Base-by-base conservation (phyloP, 1,284 basidiomycete genomes). In the Ustilago xerochloae region DNA sequence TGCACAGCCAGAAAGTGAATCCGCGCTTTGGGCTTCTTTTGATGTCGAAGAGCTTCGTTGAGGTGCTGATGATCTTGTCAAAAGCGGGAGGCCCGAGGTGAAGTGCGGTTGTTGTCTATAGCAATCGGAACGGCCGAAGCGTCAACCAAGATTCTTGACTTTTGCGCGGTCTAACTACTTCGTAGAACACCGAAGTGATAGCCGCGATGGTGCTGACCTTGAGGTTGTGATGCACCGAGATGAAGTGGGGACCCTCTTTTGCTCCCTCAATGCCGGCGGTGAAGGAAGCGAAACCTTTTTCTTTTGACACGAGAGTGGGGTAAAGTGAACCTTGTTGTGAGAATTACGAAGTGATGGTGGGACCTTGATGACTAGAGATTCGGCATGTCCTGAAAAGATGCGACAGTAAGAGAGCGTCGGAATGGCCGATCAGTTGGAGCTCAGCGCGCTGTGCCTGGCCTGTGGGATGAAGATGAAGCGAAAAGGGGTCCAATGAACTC, bases 51-150 rank as follows among this genome's bases (percentile, higher is more conserved):
- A n/a, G n/a, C n/a, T n/a, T n/a, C n/a, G n/a, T 15, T 39, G 28
- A n/a, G n/a, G n/a, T n/a, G n/a, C n/a, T n/a, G n/a, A n/a, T n/a
- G n/a, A n/a, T n/a, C 51, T 28, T 39, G 39, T 32, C 52, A 54
- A 43, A 41, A 47, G 29, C 28, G 18, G 12, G 52, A 32, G 43
- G 29, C 16, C 43, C 61, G 61, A 52, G 39, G 51, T 56, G 53
- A 56, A 56, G 48, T 58, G n/a, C 1, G 2, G n/a, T 30, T 22
- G 16, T 26, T 43, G 30, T 28, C 32, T 16, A 12, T 22, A 29
- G 35, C 30, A 28, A 52, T 36, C 57, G 57, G 41, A 60, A 32
- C 10, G 28, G 18, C 49, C 49, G 57, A 52, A 41, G 13, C 20
- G 30, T 7, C n/a, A n/a, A n/a, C n/a, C n/a, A n/a, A n/a, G 10